Base-by-base conservation (phyloP, 371 early-diverging fungal genomes). In the Mucor saturninus region DNA sequence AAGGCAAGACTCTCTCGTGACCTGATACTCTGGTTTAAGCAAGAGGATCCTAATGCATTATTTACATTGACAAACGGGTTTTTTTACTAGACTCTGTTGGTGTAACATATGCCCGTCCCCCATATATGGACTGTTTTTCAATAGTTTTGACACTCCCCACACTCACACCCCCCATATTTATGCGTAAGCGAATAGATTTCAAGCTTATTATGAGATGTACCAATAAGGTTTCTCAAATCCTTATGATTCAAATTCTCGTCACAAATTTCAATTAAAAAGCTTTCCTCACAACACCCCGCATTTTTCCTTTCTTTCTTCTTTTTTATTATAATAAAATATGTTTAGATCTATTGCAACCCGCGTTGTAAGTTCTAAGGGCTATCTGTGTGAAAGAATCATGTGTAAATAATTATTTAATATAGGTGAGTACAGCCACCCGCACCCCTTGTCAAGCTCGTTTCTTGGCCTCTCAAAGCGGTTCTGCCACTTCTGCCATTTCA, bases 401-500 rank as follows among this genome's bases (percentile, higher is more conserved):
- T 46, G 28, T 43, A 21, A 21, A 21, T 21, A 57, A 39, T 35
- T 2, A 2, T 7, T 5, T 8, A 11, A 43, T 0, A 3, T 38
- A 54, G 55, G 49, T 31, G 9, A 45, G 54, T 30, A 54, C 61
- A 15, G 21, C 21, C 21, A 21, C 21, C 21, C 56, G 62, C 13
- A 50, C 63, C 26, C 66, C 66, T 50, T 21, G 32, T 15, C 46
- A 62, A 39, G 46, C 51, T 38, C 54, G 66, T 29, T 56, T 49
- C 48, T 61, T 61, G 14, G 51, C 61, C 30, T 54, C 37, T 45
- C 54, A 67, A 54, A 55, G 37, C 32, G 39, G 50, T 54, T 64
- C 85, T 0, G 81, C 87, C n/a, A 84, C 83, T 2, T 83, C 83
- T 29, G 87, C 85, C 51, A 74, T 84, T 38, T 71, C 84, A 2